Percentiles rank a stretch among this genome's conserved stretches.
Evolutionary conservation across 495 filamentous ascomycete species (phyloP).

Genomic region (Delitschia confertaspora): DNA sequence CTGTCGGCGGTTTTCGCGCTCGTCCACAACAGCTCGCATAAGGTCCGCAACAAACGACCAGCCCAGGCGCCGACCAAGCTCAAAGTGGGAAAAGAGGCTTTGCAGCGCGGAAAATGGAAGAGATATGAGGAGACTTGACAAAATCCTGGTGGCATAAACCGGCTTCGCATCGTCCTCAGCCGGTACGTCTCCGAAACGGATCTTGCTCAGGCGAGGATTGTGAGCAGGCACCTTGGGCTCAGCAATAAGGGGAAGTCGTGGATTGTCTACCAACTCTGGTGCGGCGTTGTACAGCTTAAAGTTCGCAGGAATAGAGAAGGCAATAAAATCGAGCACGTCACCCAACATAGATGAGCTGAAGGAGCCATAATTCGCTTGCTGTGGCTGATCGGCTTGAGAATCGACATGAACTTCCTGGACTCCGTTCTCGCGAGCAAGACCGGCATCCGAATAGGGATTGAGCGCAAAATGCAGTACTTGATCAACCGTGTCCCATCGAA

Average conservation of each 20-base stretch:
- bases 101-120: constrained; percentile 54
- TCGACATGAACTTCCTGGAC: background rate
- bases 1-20: constrained; percentile 44
- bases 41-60: constrained; percentile 41
- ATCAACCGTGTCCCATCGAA: constrained; percentile 35
- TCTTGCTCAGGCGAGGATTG: constrained; percentile 48
- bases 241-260: constrained; percentile 30
- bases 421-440: constrained; percentile 3
- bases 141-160: constrained; percentile 34
- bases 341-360: constrained; percentile 25
- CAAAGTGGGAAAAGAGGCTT: constrained; percentile 44
- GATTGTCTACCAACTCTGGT: constrained; percentile 25
- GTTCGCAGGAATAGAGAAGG: constrained; percentile 27
- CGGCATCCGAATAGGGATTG: constrained; percentile 24
- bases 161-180: constrained; percentile 34
- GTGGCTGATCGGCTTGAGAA: background rate
- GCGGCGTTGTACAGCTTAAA: constrained; percentile 31
- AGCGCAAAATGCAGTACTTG: constrained; percentile 28
- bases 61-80: constrained; percentile 38
- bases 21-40: constrained; percentile 47
- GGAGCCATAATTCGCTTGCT: constrained; percentile 15
- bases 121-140: constrained; percentile 57
- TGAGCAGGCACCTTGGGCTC: constrained; percentile 30
- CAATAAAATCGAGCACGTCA: constrained; percentile 30
- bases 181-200: constrained; percentile 58